These are phyloP conservation scores for Globisporangium okanoganense DNA, from an alignment of 352 stramenopile species.

Conservation along the genomic window DNA sequence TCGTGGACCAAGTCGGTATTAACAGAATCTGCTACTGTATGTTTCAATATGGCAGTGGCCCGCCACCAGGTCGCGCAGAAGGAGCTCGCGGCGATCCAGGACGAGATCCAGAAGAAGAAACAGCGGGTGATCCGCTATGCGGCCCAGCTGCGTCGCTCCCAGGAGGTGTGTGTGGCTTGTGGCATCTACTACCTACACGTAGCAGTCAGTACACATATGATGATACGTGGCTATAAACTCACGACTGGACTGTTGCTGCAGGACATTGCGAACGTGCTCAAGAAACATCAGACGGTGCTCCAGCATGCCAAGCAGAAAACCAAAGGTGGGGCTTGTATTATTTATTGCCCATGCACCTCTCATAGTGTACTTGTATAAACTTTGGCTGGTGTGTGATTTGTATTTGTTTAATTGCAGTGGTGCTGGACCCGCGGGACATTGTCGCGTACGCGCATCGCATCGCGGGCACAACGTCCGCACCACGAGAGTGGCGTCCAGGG, in stretches of 20 bases:
- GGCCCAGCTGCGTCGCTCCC: conserved; percentile 52
- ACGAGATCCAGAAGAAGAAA: conserved; percentile 65
- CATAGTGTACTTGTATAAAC: not conserved
- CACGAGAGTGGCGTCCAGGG: conserved; percentile 69
- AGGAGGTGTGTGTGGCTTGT: conserved; percentile 29
- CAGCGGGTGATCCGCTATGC: conserved; percentile 68
- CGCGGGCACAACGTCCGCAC: conserved; percentile 68
- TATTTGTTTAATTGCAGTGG: conserved; percentile 26
- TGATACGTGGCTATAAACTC: not conserved
- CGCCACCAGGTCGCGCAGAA: conserved; percentile 70
- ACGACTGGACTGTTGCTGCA: not conserved
- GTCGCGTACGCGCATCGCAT: conserved; percentile 82
- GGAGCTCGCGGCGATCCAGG: conserved; percentile 51
- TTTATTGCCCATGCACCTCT: not conserved
- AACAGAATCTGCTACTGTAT: not conserved
- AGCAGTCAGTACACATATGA: not conserved
- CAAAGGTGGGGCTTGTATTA: conserved; percentile 29
- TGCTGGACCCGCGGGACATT: conserved; percentile 62
- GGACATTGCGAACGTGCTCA: conserved; percentile 60
- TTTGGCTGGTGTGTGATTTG: not conserved
- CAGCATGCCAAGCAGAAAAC: conserved; percentile 49
- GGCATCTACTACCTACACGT: not conserved
- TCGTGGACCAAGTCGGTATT: not conserved
- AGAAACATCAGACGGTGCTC: conserved; percentile 60
- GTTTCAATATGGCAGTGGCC: conserved; percentile 32